Conservation (phyloP, 495 filamentous ascomycete species). For the Elasticomyces elasticus region DNA sequence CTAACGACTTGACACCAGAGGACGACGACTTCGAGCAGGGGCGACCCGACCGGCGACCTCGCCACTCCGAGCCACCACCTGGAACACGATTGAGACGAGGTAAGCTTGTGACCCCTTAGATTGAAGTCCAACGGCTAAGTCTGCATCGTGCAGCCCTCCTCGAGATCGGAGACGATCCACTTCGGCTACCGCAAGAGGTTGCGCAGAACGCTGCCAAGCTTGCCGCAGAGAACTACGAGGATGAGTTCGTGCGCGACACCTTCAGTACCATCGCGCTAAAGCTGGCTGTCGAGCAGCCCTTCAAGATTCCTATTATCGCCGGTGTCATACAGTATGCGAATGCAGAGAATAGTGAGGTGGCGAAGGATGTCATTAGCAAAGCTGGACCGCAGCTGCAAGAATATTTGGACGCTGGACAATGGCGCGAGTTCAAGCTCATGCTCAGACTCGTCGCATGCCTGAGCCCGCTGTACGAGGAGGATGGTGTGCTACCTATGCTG, state of each 20-base stretch:
- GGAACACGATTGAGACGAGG: constrained; percentile 21
- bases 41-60: constrained; percentile 46
- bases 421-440: constrained; percentile 84
- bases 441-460: constrained; percentile 78
- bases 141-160: constrained; percentile 2
- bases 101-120: too few species aligned
- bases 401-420: constrained; percentile 58
- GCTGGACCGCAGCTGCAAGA: constrained; percentile 48
- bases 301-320: constrained; percentile 91
- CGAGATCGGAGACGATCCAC: constrained; percentile 19
- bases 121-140: too few species aligned
- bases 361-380: constrained; percentile 54
- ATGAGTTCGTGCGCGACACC: constrained; percentile 57
- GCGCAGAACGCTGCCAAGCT: constrained; percentile 62
- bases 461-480: constrained; percentile 66
- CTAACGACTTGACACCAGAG: constrained; percentile 39
- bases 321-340: constrained; percentile 69
- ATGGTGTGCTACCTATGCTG: constrained; percentile 76
- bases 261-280: constrained; percentile 65
- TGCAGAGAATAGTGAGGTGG: constrained; percentile 59
- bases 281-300: constrained; percentile 78
- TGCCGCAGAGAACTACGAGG: constrained; percentile 69
- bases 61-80: constrained; percentile 68
- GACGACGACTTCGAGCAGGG: constrained; percentile 68
- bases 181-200: constrained; percentile 62